Conservation (phyloP, 1,139 yeast genomes). For the Dujonia santamariae region DNA sequence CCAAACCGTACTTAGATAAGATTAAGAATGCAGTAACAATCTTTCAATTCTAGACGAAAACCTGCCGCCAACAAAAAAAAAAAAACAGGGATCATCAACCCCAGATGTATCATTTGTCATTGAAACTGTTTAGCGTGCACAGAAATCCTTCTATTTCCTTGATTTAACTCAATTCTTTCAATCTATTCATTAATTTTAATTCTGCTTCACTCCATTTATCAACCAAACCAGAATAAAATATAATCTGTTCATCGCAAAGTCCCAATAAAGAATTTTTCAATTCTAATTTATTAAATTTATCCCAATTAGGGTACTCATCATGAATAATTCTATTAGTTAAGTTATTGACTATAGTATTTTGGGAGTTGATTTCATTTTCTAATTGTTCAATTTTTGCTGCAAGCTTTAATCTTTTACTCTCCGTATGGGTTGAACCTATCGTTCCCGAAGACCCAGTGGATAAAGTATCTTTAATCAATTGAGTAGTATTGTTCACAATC, state of each 20-base stretch:
- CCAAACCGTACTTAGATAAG: no score
- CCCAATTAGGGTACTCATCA: constrained; percentile 82
- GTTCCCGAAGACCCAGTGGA: constrained; percentile 43
- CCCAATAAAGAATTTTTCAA: constrained; percentile 66
- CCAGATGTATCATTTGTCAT: no score
- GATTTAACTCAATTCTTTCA: constrained; percentile 31
- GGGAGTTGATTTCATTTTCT: constrained; percentile 54
- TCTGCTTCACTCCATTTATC: constrained; percentile 71
- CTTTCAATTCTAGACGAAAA: no score
- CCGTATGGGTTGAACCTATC: constrained; percentile 39
- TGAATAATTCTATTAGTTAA: constrained; percentile 70
- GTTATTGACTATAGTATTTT: constrained; percentile 48
- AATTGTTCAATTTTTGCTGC: constrained; percentile 32
- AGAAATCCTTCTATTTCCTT: no score
- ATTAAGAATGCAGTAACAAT: no score
- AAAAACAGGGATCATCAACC: no score
- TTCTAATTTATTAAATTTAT: constrained; percentile 74
- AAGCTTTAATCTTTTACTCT: constrained; percentile 31
- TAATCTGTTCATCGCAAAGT: constrained; percentile 73
- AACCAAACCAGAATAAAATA: constrained; percentile 69
- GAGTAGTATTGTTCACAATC: constrained; percentile 43
- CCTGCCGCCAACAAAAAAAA: no score
- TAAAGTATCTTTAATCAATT: constrained; percentile 43
- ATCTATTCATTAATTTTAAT: constrained; percentile 35
- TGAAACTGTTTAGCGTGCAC: no score